Conservation (phyloP, 2,329 filamentous ascomycete genomes). For the Trichoderma arundinaceum region DNA sequence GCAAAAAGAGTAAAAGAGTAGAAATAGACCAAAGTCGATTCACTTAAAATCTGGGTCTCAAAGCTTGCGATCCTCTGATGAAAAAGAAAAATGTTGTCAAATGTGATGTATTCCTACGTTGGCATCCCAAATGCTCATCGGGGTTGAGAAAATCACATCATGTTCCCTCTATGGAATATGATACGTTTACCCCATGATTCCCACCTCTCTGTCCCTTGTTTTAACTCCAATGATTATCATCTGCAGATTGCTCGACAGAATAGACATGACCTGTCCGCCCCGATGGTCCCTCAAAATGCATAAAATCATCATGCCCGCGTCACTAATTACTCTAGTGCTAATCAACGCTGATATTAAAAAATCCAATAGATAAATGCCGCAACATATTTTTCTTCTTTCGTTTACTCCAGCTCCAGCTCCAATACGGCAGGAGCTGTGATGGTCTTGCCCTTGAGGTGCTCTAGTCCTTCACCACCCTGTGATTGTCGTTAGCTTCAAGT, state of each 20-base stretch:
- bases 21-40: conserved; percentile 2
- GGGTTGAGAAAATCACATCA: not conserved
- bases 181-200: not conserved
- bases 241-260: conserved; percentile 22
- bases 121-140: not conserved
- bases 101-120: not conserved
- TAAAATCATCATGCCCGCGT: conserved; percentile 19
- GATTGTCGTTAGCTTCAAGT: conserved; percentile 11
- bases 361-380: not conserved
- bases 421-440: conserved; percentile 60
- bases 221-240: not conserved
- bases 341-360: conserved; percentile 28
- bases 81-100: not conserved
- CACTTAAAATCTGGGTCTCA: not conserved
- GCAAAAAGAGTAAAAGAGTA: not conserved
- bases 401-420: conserved; percentile 49
- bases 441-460: conserved; percentile 58
- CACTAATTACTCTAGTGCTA: conserved; percentile 26
- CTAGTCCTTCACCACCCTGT: conserved; percentile 68
- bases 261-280: conserved; percentile 6
- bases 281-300: not conserved
- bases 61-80: not conserved
- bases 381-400: not conserved
- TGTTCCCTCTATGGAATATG: not conserved
- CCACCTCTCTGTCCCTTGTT: not conserved